Evolutionary conservation across 2,329 filamentous ascomycete species (phyloP).

Genomic region (Eutypa lata): DNA sequence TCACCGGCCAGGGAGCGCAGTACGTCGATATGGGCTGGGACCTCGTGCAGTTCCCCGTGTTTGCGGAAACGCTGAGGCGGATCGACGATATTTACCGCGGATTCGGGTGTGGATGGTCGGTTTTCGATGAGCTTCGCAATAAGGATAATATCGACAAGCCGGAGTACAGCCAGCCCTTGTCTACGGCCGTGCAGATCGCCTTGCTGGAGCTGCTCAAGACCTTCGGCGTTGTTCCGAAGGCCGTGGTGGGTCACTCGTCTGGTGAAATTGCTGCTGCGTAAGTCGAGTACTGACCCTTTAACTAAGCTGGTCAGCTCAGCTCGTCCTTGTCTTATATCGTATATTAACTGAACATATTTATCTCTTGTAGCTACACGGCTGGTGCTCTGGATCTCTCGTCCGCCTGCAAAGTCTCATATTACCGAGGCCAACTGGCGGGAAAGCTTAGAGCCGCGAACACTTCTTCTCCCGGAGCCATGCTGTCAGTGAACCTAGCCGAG

Average conservation of each 20-base stretch:
- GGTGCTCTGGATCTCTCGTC: slow-evolving; percentile 14
- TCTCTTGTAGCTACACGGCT: slow-evolving; percentile 5
- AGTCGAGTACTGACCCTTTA: slow-evolving; percentile 6
- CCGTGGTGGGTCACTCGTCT: slow-evolving; percentile 32
- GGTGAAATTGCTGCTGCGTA: slow-evolving; percentile 38
- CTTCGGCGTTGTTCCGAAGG: slow-evolving; percentile 21
- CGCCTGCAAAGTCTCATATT: slow-evolving; percentile 27
- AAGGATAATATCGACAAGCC: slow-evolving; percentile 22
- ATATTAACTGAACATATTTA: background rate
- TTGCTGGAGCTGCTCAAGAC: slow-evolving; percentile 30
- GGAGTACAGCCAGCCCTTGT: slow-evolving; percentile 27
- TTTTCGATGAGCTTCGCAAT: slow-evolving; percentile 19
- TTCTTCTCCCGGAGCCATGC: slow-evolving; percentile 11
- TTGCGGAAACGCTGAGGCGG: slow-evolving; percentile 12
- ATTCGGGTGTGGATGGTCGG: slow-evolving; percentile 23
- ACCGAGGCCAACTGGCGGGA: slow-evolving; percentile 21
- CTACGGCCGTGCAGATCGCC: slow-evolving; percentile 32
- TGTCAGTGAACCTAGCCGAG: slow-evolving; percentile 13
- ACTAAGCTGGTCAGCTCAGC: background rate
- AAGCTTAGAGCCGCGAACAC: slow-evolving; percentile 4
- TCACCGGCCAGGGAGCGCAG: background rate
- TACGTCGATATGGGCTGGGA: background rate
- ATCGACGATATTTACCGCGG: slow-evolving; percentile 12
- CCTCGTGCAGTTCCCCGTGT: slow-evolving; percentile 20
- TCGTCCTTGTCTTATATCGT: background rate